A percentile compares a stretch with the other conserved stretches of the same genome.
Evolutionary conservation across 257 asterid species (phyloP).

Genomic region (Lycium ferocissimum): DNA sequence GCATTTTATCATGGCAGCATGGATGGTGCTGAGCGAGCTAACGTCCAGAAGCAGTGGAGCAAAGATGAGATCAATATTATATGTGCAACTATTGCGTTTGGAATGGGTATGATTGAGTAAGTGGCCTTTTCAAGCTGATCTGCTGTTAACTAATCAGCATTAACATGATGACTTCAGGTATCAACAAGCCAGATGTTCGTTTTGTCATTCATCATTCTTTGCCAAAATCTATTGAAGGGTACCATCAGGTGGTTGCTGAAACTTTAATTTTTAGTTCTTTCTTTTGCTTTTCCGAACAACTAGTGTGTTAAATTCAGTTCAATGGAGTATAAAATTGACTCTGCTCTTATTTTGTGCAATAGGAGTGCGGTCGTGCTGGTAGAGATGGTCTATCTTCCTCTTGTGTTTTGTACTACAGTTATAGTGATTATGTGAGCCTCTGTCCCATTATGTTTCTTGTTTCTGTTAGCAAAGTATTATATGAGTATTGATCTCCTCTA

Average conservation of each 20-base stretch:
- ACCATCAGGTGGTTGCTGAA: constrained; percentile 75
- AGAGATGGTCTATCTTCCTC: constrained; percentile 96
- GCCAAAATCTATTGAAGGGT: constrained; percentile 98
- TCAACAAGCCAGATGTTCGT: constrained; percentile 99
- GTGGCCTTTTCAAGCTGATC: background rate
- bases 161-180: constrained; percentile 60
- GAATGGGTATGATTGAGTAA: constrained; percentile 70
- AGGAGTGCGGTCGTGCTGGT: constrained; percentile 99
- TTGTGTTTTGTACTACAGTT: constrained; percentile 89
- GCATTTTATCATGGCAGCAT: constrained; percentile 96
- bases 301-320: constrained; percentile 23
- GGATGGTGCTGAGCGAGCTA: constrained; percentile 80
- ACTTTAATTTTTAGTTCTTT: constrained; percentile 32
- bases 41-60: constrained; percentile 93
- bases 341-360: constrained; percentile 36
- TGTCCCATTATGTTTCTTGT: constrained; percentile 29
- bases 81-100: constrained; percentile 98
- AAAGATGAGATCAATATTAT: constrained; percentile 93
- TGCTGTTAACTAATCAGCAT: constrained; percentile 23
- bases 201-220: constrained; percentile 99
- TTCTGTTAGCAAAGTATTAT: constrained; percentile 14
- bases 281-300: constrained; percentile 20
- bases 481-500: background rate
- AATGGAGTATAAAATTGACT: background rate
- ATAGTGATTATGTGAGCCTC: constrained; percentile 85